phyloP scores from a whole-genome alignment of 257 asterid genomes.

The Solanum sejunctum region DNA sequence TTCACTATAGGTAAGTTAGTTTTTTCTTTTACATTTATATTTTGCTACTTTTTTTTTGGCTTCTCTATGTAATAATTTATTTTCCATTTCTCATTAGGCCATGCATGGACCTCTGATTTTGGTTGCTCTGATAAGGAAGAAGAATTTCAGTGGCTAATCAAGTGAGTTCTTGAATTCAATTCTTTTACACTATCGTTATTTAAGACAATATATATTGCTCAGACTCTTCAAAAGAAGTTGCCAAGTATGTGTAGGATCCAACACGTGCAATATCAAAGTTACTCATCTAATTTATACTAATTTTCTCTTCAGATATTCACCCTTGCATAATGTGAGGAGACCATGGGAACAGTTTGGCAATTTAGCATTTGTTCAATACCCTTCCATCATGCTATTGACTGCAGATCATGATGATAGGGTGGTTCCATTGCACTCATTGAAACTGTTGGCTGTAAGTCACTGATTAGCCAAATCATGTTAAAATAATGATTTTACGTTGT shows the following conservation, averaged over 20 bases:
- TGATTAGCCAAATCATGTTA: neutral
- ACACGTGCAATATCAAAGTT: neutral
- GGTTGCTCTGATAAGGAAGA: conserved; percentile 95
- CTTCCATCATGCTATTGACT: conserved; percentile 81
- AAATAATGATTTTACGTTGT: neutral
- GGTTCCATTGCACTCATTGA: conserved; percentile 89
- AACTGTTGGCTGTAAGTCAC: conserved; percentile 66
- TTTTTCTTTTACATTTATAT: neutral
- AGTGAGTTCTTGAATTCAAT: conserved; percentile 37
- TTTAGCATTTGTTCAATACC: conserved; percentile 42
- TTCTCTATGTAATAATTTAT: neutral
- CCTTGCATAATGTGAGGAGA: conserved; percentile 80
- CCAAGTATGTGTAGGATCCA: neutral
- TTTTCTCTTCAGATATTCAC: conserved; percentile 57
- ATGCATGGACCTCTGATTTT: conserved; percentile 97
- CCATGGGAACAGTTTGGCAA: conserved; percentile 65
- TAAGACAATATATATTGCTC: neutral
- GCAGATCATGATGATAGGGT: conserved; percentile 99
- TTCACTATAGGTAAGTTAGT: conserved; percentile 71
- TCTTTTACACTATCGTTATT: neutral
- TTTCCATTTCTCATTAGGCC: conserved; percentile 35
- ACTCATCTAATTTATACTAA: neutral
- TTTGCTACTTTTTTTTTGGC: neutral
- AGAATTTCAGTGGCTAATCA: conserved; percentile 80
- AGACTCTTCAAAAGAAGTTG: neutral